Percentiles rank a stretch among this genome's conserved stretches.
These are phyloP conservation scores for Xylariomycetidae sp. DNA, from an alignment of 2,329 filamentous ascomycete species.

Conservation along the genomic window DNA sequence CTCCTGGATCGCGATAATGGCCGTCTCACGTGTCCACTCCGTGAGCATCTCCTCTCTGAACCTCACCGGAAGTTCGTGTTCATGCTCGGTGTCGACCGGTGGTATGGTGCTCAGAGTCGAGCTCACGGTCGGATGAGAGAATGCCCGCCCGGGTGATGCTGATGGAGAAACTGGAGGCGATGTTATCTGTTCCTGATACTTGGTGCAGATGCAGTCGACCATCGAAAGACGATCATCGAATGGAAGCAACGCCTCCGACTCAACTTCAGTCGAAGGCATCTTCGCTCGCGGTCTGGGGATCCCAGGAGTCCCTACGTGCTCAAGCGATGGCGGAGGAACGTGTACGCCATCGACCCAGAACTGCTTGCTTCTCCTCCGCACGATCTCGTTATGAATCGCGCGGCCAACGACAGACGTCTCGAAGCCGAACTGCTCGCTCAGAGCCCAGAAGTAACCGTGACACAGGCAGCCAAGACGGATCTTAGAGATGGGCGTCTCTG, in stretches of 20 bases:
- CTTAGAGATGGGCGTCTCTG: conserved; percentile 64
- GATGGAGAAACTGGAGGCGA: conserved; percentile 68
- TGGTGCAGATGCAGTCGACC: conserved; percentile 67
- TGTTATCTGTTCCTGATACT: conserved; percentile 59
- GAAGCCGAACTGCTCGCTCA: conserved; percentile 74
- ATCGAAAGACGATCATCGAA: conserved; percentile 71
- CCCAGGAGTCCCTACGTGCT: conserved; percentile 55
- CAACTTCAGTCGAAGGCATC: conserved; percentile 49
- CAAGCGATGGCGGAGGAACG: conserved; percentile 62
- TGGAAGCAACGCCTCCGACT: conserved; percentile 62
- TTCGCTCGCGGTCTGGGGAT: conserved; percentile 37
- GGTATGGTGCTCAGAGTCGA: conserved; percentile 38
- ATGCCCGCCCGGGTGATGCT: conserved; percentile 61
- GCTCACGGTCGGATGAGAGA: conserved; percentile 58
- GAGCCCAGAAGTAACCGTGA: conserved; percentile 81
- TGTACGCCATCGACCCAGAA: conserved; percentile 76
- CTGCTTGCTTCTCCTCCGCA: conserved; percentile 64
- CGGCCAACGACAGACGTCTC: conserved; percentile 64
- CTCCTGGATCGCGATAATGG: conserved; percentile 64
- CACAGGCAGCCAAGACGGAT: conserved; percentile 79
- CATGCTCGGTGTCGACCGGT: conserved; percentile 35
- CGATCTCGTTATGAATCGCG: conserved; percentile 71
- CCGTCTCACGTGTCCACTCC: conserved; percentile 75
- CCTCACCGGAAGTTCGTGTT: conserved; percentile 57
- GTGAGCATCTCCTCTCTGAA: conserved; percentile 72